Base-by-base conservation (phyloP, 495 filamentous ascomycete species). In the Penicillium canescens region DNA sequence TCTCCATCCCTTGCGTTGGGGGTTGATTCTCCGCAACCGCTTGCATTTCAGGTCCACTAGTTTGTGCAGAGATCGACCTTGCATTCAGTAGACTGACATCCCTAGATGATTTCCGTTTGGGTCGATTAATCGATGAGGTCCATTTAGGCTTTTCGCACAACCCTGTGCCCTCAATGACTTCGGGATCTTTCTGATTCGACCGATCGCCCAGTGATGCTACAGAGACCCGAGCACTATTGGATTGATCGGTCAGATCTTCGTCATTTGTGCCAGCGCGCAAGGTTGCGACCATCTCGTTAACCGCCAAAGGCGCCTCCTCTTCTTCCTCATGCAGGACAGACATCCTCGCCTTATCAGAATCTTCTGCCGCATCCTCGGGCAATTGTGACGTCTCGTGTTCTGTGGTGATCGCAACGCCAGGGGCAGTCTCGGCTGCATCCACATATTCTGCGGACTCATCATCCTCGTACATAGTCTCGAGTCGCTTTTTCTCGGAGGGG, bases 401-500 rank as follows among this genome's bases (percentile, higher is more conserved):
- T 7, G 65, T 63, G 42, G 55, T 61, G 53, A 63, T 56, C 8
- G 63, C 66, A 20, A 63, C 52, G 6, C 62, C 57, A 48, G 55
- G 56, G 14, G 57, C 44, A 11, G 48, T 42, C 47, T 67, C 66
- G 13, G 62, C 52, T 16, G 56, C 64, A 53, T 67, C 64, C 28
- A 67, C 64, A 35, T 42, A 62, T 20, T 68, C 66, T 26, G 57
- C 61, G 0, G 61, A 66, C 52, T 73, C 70, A 12, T 76, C 73
- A 50, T 70, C 63, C 50, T 76, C 75, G 43, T 75, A 73, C 69
- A 75, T 75, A 42, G 75, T 76, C 28, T 75, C 73, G 24, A 75
- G 56, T 5, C 64, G 63, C 46, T 46, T 55, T 41, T 64, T 68
- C 51, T 72, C 71, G 1, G 66, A 69, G 11, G 68, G 33, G 10